phyloP scores from a whole-genome alignment of 2,329 filamentous ascomycete genomes.

The Penicillium corylophilum region DNA sequence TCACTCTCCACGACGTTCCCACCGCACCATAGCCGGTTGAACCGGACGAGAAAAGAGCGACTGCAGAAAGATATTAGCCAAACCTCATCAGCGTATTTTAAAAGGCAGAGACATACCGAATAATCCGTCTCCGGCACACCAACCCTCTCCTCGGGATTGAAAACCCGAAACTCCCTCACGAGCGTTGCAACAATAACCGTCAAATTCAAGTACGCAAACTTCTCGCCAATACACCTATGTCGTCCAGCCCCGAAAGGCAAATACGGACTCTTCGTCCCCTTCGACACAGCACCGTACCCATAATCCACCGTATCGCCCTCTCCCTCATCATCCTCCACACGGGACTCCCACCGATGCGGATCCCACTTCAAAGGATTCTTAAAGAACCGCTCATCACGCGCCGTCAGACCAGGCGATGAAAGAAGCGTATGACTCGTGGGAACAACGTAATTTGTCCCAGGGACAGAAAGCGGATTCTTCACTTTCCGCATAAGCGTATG shows the following conservation, averaged over 20 bases:
- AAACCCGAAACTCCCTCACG: conserved; percentile 61
- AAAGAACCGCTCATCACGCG: conserved; percentile 60
- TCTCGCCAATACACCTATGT: conserved; percentile 73
- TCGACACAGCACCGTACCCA: conserved; percentile 60
- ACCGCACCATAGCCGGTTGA: conserved; percentile 25
- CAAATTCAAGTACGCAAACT: conserved; percentile 71
- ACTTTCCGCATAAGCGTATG: conserved; percentile 73
- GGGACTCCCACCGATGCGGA: conserved; percentile 60
- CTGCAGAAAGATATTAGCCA: conserved; percentile 6
- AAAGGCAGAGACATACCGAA: conserved; percentile 52
- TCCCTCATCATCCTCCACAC: conserved; percentile 37
- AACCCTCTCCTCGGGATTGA: conserved; percentile 55
- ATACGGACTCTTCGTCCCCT: conserved; percentile 63
- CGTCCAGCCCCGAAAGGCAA: conserved; percentile 71
- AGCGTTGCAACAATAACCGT: conserved; percentile 63
- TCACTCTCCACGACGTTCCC: conserved; percentile 15
- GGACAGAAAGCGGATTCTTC: conserved; percentile 62
- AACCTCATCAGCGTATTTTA: no score
- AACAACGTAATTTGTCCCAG: conserved; percentile 63
- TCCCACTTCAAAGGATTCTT: conserved; percentile 60
- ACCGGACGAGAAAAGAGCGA: conserved; percentile 30
- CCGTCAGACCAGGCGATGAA: conserved; percentile 71
- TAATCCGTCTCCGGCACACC: conserved; percentile 66
- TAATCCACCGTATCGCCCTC: conserved; percentile 61
- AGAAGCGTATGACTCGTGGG: conserved; percentile 76